Conservation (phyloP, 1,139 yeast species). For the Pichia terricola region DNA sequence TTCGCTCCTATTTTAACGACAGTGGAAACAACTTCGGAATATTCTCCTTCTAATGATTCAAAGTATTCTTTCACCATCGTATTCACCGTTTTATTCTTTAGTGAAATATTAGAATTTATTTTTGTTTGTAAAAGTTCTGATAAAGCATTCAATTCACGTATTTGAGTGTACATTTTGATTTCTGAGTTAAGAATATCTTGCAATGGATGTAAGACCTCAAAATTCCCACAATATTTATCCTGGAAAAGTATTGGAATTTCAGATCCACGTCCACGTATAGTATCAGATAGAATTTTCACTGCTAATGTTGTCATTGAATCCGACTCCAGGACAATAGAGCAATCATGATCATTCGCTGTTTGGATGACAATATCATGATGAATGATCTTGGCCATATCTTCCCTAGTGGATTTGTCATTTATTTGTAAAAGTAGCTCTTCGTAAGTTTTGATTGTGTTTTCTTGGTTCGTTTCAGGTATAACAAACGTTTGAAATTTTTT, state of each 20-base stretch:
- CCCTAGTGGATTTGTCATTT: slow-evolving; percentile 48
- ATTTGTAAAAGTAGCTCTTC: slow-evolving; percentile 25
- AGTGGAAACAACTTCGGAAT: slow-evolving; percentile 87
- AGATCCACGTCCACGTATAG: slow-evolving; percentile 88
- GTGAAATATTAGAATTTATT: slow-evolving; percentile 19
- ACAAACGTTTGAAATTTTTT: slow-evolving; percentile 17
- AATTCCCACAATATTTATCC: slow-evolving; percentile 20
- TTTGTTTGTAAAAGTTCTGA: slow-evolving; percentile 1
- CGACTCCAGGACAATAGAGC: slow-evolving; percentile 57
- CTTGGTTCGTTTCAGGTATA: not conserved
- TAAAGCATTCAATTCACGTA: slow-evolving; percentile 13
- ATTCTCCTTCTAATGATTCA: slow-evolving; percentile 62
- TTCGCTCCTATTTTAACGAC: slow-evolving; percentile 87
- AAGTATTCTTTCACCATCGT: slow-evolving; percentile 74
- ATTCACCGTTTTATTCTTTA: slow-evolving; percentile 66
- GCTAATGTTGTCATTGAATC: slow-evolving; percentile 82
- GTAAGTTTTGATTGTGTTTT: slow-evolving; percentile 19
- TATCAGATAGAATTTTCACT: slow-evolving; percentile 63
- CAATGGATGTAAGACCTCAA: slow-evolving; percentile 55
- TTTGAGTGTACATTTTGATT: slow-evolving; percentile 32
- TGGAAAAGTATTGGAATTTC: slow-evolving; percentile 37
- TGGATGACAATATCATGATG: slow-evolving; percentile 38
- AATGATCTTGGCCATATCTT: slow-evolving; percentile 49
- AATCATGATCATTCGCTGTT: slow-evolving; percentile 37
- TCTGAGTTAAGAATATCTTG: slow-evolving; percentile 67